phyloP scores from a whole-genome alignment of 2,329 filamentous ascomycete genomes.

The Colletotrichum gigasporum region DNA sequence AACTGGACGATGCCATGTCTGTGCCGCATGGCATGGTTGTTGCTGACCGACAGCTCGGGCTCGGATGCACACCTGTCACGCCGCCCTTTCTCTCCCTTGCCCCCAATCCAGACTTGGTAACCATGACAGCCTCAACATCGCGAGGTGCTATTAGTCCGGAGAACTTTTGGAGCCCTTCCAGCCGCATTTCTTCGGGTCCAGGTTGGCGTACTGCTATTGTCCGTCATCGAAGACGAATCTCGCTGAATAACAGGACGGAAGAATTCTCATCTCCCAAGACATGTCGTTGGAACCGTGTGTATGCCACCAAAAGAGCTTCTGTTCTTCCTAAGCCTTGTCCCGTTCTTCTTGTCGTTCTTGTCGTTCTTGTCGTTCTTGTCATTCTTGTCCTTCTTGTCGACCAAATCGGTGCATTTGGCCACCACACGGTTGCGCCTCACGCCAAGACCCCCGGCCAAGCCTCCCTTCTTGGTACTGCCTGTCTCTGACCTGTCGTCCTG shows the following conservation, averaged over 20 bases:
- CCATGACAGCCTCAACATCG: background rate
- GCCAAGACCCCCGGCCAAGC: background rate
- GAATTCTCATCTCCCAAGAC: background rate
- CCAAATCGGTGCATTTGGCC: background rate
- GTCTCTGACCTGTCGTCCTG: background rate
- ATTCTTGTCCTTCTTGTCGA: background rate
- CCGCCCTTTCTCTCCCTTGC: background rate
- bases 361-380: background rate
- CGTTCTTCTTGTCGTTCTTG: background rate
- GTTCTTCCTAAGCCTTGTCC: background rate
- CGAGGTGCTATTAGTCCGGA: too few relatives aligned
- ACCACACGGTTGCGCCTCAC: background rate
- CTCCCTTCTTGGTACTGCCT: background rate
- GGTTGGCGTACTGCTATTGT: too few relatives aligned
- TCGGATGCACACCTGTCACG: background rate
- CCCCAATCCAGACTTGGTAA: too few relatives aligned
- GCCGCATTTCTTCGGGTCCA: too few relatives aligned
- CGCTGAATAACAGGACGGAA: background rate
- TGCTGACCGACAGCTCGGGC: constrained; percentile 6
- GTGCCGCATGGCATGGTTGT: constrained; percentile 3
- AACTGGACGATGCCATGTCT: background rate
- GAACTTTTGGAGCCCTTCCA: too few relatives aligned
- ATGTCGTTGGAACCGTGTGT: constrained; percentile 1
- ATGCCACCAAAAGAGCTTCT: constrained; percentile 4
- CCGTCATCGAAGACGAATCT: background rate